phyloP scores from a whole-genome alignment of 2,329 filamentous ascomycete genomes.

The Calycina herbarum region DNA sequence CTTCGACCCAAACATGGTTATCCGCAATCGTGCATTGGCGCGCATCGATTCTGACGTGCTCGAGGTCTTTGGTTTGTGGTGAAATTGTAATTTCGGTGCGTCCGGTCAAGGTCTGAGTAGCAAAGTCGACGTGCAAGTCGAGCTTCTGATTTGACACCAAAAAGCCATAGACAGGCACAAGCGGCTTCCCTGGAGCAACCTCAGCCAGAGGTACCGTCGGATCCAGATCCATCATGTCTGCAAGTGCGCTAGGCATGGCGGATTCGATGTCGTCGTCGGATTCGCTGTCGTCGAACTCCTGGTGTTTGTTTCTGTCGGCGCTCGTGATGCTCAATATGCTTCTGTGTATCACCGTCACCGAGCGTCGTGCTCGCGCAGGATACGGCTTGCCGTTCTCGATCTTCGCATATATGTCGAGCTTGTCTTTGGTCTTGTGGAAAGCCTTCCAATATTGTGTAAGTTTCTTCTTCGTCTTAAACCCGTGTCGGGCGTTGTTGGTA shows the following conservation, averaged over 20 bases:
- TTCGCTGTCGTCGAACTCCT: neutral
- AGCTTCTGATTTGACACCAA: slow-evolving; percentile 80
- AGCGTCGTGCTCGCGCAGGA: neutral
- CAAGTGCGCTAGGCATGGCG: slow-evolving; percentile 32
- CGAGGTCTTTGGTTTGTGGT: slow-evolving; percentile 55
- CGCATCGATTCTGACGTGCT: slow-evolving; percentile 60
- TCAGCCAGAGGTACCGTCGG: slow-evolving; percentile 13
- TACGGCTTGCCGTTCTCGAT: neutral
- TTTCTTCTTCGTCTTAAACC: neutral
- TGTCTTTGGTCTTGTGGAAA: neutral
- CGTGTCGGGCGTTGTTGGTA: neutral
- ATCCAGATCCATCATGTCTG: slow-evolving; percentile 21
- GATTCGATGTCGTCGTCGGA: neutral
- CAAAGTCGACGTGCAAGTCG: slow-evolving; percentile 86
- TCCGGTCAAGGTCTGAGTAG: slow-evolving; percentile 70
- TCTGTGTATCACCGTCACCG: neutral
- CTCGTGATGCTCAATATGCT: slow-evolving; percentile 6
- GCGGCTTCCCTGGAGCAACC: slow-evolving; percentile 16
- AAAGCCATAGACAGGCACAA: slow-evolving; percentile 38
- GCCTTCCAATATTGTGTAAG: neutral
- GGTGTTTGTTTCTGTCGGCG: slow-evolving; percentile 8
- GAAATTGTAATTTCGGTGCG: slow-evolving; percentile 76
- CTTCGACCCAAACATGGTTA: slow-evolving; percentile 52
- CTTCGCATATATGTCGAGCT: neutral
- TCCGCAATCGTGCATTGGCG: slow-evolving; percentile 61